phyloP scores from a whole-genome alignment of 768 basidiomycete species.

The Amanita exitialis region DNA sequence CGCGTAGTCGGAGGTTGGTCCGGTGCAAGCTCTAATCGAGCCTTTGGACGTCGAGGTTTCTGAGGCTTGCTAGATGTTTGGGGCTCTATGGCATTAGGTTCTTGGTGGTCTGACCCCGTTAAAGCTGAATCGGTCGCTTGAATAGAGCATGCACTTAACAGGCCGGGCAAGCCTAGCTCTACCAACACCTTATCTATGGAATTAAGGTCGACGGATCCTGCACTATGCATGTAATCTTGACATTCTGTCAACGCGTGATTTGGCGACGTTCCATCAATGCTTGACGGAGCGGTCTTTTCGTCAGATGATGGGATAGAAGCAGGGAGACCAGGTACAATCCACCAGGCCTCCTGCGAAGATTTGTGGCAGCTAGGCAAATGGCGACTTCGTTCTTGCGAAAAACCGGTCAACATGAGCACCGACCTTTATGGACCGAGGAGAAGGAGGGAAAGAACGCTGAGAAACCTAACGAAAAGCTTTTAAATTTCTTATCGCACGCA shows the following conservation, averaged over 20 bases:
- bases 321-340: not conserved
- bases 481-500: too few relatives aligned
- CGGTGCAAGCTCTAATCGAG: slow-evolving; percentile 56
- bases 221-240: not conserved
- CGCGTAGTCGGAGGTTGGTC: slow-evolving; percentile 77
- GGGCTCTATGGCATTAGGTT: not conserved
- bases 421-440: too few relatives aligned
- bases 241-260: not conserved
- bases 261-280: not conserved
- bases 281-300: too few relatives aligned
- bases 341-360: not conserved
- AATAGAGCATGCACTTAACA: not conserved
- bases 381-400: not conserved
- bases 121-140: not conserved
- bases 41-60: slow-evolving; percentile 44
- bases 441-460: too few relatives aligned
- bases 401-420: not conserved
- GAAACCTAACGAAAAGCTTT: too few relatives aligned
- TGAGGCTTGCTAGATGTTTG: not conserved
- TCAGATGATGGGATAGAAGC: not conserved
- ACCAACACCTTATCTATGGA: too few relatives aligned
- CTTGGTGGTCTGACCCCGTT: too few relatives aligned
- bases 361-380: not conserved
- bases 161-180: not conserved
- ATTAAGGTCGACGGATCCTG: not conserved